A percentile compares a stretch with the other conserved stretches of the same genome.
phyloP scores from a whole-genome alignment of 2,329 filamentous ascomycete species.

The Hymenoscyphus fructigenus region DNA sequence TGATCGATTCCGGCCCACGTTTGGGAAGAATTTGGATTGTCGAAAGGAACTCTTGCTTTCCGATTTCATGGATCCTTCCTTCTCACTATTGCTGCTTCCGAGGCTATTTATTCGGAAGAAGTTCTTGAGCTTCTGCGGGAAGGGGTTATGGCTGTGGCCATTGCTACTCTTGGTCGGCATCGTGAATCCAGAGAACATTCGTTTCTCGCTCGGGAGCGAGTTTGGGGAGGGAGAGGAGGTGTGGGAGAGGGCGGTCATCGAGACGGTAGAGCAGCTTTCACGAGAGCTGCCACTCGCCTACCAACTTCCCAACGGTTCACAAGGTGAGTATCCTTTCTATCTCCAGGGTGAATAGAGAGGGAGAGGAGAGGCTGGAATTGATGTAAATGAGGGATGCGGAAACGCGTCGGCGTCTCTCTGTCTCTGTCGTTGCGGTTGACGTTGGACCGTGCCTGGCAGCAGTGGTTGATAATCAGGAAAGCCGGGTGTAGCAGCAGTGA shows the following conservation, averaged over 20 bases:
- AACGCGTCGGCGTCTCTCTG: constrained; percentile 6
- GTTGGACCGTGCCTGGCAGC: constrained; percentile 18
- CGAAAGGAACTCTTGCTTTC: constrained; percentile 58
- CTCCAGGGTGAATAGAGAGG: background rate
- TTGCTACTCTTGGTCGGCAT: constrained; percentile 50
- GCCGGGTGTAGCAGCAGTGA: background rate
- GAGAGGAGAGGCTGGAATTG: background rate
- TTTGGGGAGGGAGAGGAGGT: constrained; percentile 26
- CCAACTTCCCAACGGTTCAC: constrained; percentile 6
- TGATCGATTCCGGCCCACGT: constrained; percentile 83
- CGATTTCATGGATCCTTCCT: constrained; percentile 38
- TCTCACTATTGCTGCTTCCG: constrained; percentile 38
- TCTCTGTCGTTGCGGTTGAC: constrained; percentile 15
- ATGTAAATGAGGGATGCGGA: constrained; percentile 10
- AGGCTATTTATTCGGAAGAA: constrained; percentile 67
- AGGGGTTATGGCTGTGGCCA: constrained; percentile 55
- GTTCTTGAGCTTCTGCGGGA: constrained; percentile 67
- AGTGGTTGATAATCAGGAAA: constrained; percentile 20
- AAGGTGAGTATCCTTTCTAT: background rate
- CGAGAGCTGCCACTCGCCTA: constrained; percentile 31
- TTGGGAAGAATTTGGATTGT: constrained; percentile 85
- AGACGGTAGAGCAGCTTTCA: constrained; percentile 28
- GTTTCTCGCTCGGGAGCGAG: constrained; percentile 35
- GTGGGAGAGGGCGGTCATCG: constrained; percentile 36
- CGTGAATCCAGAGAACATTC: constrained; percentile 34